Evolutionary conservation across 495 filamentous ascomycete species (phyloP).

Genomic region (Penicillium steckii): DNA sequence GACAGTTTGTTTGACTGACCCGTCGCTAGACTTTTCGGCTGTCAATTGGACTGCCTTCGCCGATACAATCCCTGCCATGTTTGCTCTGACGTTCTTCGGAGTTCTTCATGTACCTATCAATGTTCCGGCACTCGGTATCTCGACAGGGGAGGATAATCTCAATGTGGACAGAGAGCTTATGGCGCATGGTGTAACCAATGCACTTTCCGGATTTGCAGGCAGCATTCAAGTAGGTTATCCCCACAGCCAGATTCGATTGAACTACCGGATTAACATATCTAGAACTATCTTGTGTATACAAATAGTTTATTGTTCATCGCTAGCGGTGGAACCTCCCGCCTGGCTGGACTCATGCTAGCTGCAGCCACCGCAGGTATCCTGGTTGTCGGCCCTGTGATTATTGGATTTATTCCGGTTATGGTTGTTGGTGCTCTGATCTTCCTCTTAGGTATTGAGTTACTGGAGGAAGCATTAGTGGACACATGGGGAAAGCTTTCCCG

Average conservation of each 20-base stretch:
- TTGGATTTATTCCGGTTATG: slow-evolving; percentile 95
- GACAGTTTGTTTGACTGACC: background rate
- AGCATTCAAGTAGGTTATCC: slow-evolving; percentile 72
- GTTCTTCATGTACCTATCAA: slow-evolving; percentile 98
- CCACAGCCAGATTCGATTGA: background rate
- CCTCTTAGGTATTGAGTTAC: slow-evolving; percentile 84
- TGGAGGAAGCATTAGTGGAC: slow-evolving; percentile 82
- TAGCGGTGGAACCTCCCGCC: slow-evolving; percentile 80
- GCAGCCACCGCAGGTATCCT: slow-evolving; percentile 75
- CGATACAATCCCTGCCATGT: slow-evolving; percentile 88
- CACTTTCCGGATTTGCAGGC: slow-evolving; percentile 77
- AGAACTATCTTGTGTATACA: slow-evolving; percentile 95
- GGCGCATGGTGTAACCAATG: slow-evolving; percentile 90
- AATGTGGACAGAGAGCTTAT: slow-evolving; percentile 90
- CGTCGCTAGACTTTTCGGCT: slow-evolving; percentile 59
- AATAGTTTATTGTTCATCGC: slow-evolving; percentile 95
- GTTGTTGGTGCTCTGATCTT: slow-evolving; percentile 95
- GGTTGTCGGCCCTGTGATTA: slow-evolving; percentile 78
- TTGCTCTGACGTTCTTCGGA: slow-evolving; percentile 95
- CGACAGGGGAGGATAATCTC: slow-evolving; percentile 85
- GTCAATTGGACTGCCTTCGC: slow-evolving; percentile 79
- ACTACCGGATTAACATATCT: slow-evolving; percentile 7
- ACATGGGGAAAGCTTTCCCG: slow-evolving; percentile 82
- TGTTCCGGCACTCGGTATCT: slow-evolving; percentile 86
- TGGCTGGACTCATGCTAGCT: slow-evolving; percentile 86